phyloP scores from a whole-genome alignment of 306 rosid genomes.

The Cicer pinnatifidum region DNA sequence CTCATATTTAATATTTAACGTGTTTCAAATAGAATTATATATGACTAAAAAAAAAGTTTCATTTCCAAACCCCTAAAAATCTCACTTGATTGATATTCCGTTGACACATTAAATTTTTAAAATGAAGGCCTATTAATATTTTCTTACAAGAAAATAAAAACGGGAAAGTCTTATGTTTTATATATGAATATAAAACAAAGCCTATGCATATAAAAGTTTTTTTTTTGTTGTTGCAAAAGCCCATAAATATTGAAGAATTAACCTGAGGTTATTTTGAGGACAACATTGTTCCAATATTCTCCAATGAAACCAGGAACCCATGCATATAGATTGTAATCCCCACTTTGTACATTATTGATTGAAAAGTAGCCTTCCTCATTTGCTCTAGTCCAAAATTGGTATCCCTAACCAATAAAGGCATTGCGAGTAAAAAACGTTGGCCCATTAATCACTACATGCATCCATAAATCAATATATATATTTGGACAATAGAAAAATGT shows the following conservation, averaged over 20 bases:
- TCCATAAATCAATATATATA: not conserved
- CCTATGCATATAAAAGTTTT: not conserved
- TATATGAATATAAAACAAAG: not conserved
- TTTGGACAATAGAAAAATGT: not conserved
- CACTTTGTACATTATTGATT: conserved; percentile 55
- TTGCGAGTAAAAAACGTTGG: not conserved
- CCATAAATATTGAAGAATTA: not conserved
- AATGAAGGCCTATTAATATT: too few species aligned
- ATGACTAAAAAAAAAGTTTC: too few species aligned
- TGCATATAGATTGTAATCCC: conserved; percentile 69
- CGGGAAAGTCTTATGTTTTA: too few species aligned
- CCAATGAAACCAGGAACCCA: conserved; percentile 83
- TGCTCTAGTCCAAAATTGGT: conserved; percentile 81
- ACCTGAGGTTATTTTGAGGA: conserved; percentile 68
- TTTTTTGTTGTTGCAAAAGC: too few species aligned
- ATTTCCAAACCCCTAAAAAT: too few species aligned
- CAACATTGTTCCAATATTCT: conserved; percentile 54
- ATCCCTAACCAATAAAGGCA: conserved; percentile 56
- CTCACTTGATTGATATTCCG: too few species aligned
- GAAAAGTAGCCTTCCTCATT: conserved; percentile 63
- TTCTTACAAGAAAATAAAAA: too few species aligned
- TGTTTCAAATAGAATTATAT: too few species aligned
- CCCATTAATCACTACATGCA: not conserved
- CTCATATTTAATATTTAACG: too few species aligned
- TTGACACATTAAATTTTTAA: too few species aligned